phyloP scores from a whole-genome alignment of 495 filamentous ascomycete genomes.

The Thermothielavioides terrestris region DNA sequence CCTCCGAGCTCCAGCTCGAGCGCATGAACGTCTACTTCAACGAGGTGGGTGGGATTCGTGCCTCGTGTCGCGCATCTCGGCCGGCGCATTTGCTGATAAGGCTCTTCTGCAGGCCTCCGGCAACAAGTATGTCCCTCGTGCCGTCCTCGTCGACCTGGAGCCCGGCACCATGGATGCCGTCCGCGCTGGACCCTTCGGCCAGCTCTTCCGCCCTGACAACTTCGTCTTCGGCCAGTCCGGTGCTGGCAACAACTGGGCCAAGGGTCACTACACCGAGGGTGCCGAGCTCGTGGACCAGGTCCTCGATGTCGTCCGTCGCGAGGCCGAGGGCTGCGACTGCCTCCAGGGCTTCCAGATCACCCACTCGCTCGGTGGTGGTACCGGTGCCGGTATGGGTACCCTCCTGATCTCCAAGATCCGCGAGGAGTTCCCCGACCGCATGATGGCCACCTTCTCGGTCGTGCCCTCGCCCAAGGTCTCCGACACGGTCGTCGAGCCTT shows the following conservation, averaged over 20 bases:
- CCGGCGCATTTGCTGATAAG: not conserved
- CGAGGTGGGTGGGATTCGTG: constrained; percentile 55
- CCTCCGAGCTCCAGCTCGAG: constrained; percentile 97
- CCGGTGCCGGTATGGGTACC: constrained; percentile 99
- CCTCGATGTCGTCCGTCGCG: constrained; percentile 95
- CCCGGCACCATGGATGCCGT: constrained; percentile 99
- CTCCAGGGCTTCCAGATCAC: constrained; percentile 99
- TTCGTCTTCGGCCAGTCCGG: constrained; percentile 99
- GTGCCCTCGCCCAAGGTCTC: constrained; percentile 99
- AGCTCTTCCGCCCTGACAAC: constrained; percentile 99
- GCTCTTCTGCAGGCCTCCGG: constrained; percentile 59
- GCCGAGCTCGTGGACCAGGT: constrained; percentile 98
- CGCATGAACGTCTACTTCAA: constrained; percentile 99
- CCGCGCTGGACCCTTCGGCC: constrained; percentile 95
- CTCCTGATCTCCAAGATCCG: constrained; percentile 99
- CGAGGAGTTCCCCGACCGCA: constrained; percentile 99
- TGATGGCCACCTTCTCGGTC: constrained; percentile 99
- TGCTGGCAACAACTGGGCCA: constrained; percentile 99
- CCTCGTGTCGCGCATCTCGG: too few species aligned
- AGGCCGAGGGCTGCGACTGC: constrained; percentile 98
- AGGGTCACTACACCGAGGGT: constrained; percentile 99
- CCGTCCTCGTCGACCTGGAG: constrained; percentile 98
- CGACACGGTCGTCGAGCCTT: constrained; percentile 98
- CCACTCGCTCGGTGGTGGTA: constrained; percentile 99
- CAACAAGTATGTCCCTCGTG: constrained; percentile 99